These are phyloP conservation scores for Salix purpurea DNA, from an alignment of 345 rosid species.

Conservation along the genomic window DNA sequence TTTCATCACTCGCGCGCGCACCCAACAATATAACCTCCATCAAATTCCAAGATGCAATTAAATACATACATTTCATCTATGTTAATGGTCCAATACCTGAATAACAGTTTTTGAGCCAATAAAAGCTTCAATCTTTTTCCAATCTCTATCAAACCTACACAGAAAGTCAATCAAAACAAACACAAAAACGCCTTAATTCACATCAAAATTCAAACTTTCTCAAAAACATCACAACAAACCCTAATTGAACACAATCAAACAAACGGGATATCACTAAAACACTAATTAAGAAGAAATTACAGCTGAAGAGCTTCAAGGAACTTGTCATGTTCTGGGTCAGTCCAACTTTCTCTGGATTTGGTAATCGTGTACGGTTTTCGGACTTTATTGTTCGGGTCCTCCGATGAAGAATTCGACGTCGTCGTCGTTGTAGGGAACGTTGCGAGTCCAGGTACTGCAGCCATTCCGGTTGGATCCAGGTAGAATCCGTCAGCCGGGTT, in stretches of 20 bases:
- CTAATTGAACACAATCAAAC: background rate
- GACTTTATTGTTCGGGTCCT: constrained; percentile 62
- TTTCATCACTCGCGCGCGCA: background rate
- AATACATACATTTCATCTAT: background rate
- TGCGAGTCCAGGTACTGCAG: constrained; percentile 18
- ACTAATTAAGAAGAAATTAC: constrained; percentile 32
- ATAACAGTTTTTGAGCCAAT: constrained; percentile 89
- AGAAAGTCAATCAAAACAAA: background rate
- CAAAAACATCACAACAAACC: background rate
- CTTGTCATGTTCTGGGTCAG: constrained; percentile 87
- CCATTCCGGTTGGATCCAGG: constrained; percentile 28
- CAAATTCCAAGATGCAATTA: background rate
- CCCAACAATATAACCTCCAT: background rate
- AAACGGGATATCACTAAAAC: background rate
- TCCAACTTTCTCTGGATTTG: constrained; percentile 96
- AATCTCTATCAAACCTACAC: constrained; percentile 81
- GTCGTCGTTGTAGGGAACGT: background rate
- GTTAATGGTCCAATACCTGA: constrained; percentile 50
- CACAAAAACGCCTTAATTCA: background rate
- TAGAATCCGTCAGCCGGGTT: constrained; percentile 50
- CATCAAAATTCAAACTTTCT: background rate
- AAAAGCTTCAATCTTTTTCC: constrained; percentile 97
- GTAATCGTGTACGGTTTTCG: constrained; percentile 92
- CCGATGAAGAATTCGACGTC: constrained; percentile 22
- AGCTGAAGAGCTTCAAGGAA: constrained; percentile 92